These are phyloP conservation scores for Candida chilensis DNA, from an alignment of 805 yeast genomes.

Conservation along the genomic window DNA sequence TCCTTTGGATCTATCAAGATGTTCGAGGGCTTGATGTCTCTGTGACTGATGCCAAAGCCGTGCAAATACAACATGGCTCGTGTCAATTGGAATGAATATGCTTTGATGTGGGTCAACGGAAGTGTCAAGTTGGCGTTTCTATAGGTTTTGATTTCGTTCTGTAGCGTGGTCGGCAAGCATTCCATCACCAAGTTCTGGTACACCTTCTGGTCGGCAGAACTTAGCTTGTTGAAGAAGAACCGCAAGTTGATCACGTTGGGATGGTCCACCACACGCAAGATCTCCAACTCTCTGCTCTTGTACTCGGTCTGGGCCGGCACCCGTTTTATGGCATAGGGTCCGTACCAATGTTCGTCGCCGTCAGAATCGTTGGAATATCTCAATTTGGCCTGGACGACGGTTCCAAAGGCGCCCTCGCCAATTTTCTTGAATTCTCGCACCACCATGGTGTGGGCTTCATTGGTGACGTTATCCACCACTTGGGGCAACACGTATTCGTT, in stretches of 20 bases:
- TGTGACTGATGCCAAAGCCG: constrained; percentile 71
- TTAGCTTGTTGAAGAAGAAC: constrained; percentile 62
- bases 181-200: constrained; percentile 85
- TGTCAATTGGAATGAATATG: constrained; percentile 72
- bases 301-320: constrained; percentile 86
- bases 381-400: constrained; percentile 66
- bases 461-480: constrained; percentile 54
- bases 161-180: constrained; percentile 75
- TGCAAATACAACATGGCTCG: constrained; percentile 79
- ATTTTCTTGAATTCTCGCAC: constrained; percentile 65
- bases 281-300: constrained; percentile 73
- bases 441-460: constrained; percentile 48
- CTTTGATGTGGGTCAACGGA: constrained; percentile 67
- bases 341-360: constrained; percentile 41
- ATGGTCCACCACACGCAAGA: constrained; percentile 65
- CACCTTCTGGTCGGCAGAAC: constrained; percentile 52
- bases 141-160: constrained; percentile 64
- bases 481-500: constrained; percentile 23
- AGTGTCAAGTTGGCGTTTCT: constrained; percentile 50
- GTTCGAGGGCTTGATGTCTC: constrained; percentile 81
- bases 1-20: constrained; percentile 66
- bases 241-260: constrained; percentile 70
- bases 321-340: constrained; percentile 78
- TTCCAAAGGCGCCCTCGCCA: constrained; percentile 85
- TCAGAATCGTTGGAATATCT: constrained; percentile 8